These are phyloP conservation scores for Boletus hoseneyae DNA, from an alignment of 1,284 basidiomycete species.

Conservation along the genomic window DNA sequence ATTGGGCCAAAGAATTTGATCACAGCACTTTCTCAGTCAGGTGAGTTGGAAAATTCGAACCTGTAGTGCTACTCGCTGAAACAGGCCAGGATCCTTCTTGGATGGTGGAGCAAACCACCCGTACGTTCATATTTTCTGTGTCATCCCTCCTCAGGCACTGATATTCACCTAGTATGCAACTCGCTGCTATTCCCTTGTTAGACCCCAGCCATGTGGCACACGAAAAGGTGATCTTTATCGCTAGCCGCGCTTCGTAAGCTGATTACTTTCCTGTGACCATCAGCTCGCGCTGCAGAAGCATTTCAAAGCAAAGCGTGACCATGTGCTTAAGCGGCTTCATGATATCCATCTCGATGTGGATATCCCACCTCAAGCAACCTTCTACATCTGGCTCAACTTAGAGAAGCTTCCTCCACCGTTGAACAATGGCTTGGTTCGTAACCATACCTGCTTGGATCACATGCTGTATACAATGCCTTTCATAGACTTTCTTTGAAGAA, in stretches of 20 bases:
- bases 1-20: constrained; percentile 90
- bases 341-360: constrained; percentile 75
- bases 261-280: constrained; percentile 1
- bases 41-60: constrained; percentile 32
- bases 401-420: constrained; percentile 74
- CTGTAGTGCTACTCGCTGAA: constrained; percentile 9
- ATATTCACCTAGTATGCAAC: constrained; percentile 58
- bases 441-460: not conserved
- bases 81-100: constrained; percentile 65
- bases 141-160: not conserved
- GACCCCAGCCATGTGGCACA: constrained; percentile 63
- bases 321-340: constrained; percentile 80
- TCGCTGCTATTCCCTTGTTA: constrained; percentile 80
- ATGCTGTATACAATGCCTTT: constrained; percentile 1
- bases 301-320: constrained; percentile 89
- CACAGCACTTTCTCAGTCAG: constrained; percentile 83
- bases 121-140: constrained; percentile 40
- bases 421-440: constrained; percentile 79
- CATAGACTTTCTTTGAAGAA: constrained; percentile 90
- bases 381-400: constrained; percentile 91
- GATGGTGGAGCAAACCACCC: constrained; percentile 89
- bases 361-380: constrained; percentile 74
- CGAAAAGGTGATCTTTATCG: constrained; percentile 55
- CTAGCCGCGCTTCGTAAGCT: not conserved
- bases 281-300: constrained; percentile 79